Evolutionary conservation across 2,329 filamentous ascomycete genomes (phyloP), one percentile per base, ranked within the genome.

Genomic region (Fusarium longipes): DNA sequence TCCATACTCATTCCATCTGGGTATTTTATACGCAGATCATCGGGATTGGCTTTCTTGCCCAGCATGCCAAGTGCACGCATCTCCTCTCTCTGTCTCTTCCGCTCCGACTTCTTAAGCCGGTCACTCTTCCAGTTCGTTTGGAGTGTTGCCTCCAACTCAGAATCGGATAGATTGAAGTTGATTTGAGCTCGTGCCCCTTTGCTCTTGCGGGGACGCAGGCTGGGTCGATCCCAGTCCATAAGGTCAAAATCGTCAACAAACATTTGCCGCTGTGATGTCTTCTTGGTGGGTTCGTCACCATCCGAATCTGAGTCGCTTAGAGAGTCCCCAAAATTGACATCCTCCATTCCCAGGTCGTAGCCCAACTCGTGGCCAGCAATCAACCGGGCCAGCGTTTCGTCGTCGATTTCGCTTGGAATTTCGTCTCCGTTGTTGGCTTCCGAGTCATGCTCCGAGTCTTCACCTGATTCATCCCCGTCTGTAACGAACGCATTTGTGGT

Each of bases 141-240:
- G 48, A 94, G 78, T 4, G 83, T 81, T 35, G 83, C 80, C 68
- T 90, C 87, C 2, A 93, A 76, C 52, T 94, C 91, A 1, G 86
- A 87, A 70, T 94, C 91, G 0, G 91, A 76, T 22, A 86, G 81
- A 54, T 89, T 81, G 15, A 83, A 77, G 6, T 82, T 80, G 43
- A 84, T 77, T 51, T 84, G 81, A 43, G 81, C 83, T 64, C 86
- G 86, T 15, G 84, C 82, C 40, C 87, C 88, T 76, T 91, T 93
- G 67, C 85, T 82, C 73, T 87, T 90, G 64, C 84, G 87, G 42
- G 78, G 77, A 55, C 83, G 86, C 8, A 93, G 77, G 52, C 88
- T 93, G 2, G 89, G 88, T 25, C 89, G 84, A 17, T 91, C 86
- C 79, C 91, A 93, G 73, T 97, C 92, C 90, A 96, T 95, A 42